Conservation (phyloP, 768 basidiomycete genomes). For the Kwoniella pini region DNA sequence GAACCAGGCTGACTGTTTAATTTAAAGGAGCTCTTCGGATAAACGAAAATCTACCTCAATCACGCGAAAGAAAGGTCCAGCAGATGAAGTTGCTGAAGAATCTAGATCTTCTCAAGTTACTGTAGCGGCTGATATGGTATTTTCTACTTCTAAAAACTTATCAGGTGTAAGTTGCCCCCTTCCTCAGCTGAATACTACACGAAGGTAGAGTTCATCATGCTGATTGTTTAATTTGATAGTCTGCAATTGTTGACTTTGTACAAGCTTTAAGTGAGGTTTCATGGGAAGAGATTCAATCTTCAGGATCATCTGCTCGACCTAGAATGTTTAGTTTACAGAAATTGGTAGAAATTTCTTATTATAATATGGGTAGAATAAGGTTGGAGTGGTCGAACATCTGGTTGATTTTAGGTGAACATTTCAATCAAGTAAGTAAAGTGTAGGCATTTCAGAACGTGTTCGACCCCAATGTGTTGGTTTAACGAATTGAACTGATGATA, state of each 20-base stretch:
- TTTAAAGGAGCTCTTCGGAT: slow-evolving; percentile 6
- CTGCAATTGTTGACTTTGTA: slow-evolving; percentile 96
- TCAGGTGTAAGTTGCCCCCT: slow-evolving; percentile 72
- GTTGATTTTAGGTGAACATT: slow-evolving; percentile 97
- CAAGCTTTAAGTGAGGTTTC: slow-evolving; percentile 94
- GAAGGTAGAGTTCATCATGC: neutral
- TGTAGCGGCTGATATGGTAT: slow-evolving; percentile 98
- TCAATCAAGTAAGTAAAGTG: slow-evolving; percentile 74
- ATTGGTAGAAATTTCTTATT: slow-evolving; percentile 97
- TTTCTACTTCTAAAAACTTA: slow-evolving; percentile 89
- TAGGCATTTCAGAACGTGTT: neutral
- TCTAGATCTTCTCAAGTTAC: slow-evolving; percentile 97
- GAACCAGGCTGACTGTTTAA: neutral
- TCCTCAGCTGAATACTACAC: no score
- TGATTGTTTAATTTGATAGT: slow-evolving; percentile 58
- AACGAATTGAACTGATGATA: no score
- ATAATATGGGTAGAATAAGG: slow-evolving; percentile 98
- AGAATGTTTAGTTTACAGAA: slow-evolving; percentile 96
- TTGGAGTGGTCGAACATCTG: slow-evolving; percentile 97
- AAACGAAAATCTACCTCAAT: slow-evolving; percentile 19
- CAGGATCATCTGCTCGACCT: slow-evolving; percentile 88
- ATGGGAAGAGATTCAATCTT: slow-evolving; percentile 99
- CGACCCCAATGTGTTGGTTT: neutral
- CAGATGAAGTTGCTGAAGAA: slow-evolving; percentile 94
- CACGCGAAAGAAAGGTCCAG: slow-evolving; percentile 49